Evolutionary conservation across 2,329 filamentous ascomycete genomes (phyloP).

Genomic region (Epichloe coenophiala): DNA sequence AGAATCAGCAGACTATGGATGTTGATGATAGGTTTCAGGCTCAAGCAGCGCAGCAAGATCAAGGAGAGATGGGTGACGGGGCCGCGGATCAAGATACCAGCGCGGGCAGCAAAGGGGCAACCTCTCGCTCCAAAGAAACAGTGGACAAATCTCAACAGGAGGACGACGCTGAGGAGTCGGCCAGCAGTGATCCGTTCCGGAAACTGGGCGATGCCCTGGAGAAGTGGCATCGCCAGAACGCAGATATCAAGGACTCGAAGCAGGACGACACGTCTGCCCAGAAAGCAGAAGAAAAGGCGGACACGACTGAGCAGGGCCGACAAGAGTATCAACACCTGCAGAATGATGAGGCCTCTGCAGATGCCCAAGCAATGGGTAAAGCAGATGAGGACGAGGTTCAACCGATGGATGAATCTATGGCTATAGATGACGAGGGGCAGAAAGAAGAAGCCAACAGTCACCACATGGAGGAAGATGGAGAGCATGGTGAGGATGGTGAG

Average conservation of each 20-base stretch:
- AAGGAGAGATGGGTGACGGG: constrained; percentile 52
- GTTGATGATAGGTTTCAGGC: constrained; percentile 46
- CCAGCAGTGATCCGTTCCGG: constrained; percentile 63
- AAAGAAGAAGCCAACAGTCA: constrained; percentile 35
- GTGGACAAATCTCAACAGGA: constrained; percentile 32
- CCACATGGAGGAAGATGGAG: constrained; percentile 38
- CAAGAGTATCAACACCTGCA: constrained; percentile 90
- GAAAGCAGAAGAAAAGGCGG: constrained; percentile 27
- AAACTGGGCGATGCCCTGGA: constrained; percentile 89
- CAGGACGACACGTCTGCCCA: constrained; percentile 18
- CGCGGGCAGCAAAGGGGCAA: constrained; percentile 47
- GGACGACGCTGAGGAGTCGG: constrained; percentile 30
- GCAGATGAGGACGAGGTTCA: constrained; percentile 78
- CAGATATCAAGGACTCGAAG: constrained; percentile 54
- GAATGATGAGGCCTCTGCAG: constrained; percentile 67
- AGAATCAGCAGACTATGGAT: constrained; percentile 50
- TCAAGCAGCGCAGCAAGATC: constrained; percentile 49
- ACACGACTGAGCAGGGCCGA: constrained; percentile 58
- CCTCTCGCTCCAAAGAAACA: constrained; percentile 34
- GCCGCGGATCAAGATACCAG: constrained; percentile 50
- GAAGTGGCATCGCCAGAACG: constrained; percentile 80
- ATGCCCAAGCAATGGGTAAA: constrained; percentile 81
- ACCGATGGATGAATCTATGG: constrained; percentile 79
- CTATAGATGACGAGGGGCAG: constrained; percentile 64
- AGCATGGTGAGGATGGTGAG: constrained; percentile 27